Conservation (phyloP, 2,329 filamentous ascomycete species). For the Cladophialophora chaetospira region DNA sequence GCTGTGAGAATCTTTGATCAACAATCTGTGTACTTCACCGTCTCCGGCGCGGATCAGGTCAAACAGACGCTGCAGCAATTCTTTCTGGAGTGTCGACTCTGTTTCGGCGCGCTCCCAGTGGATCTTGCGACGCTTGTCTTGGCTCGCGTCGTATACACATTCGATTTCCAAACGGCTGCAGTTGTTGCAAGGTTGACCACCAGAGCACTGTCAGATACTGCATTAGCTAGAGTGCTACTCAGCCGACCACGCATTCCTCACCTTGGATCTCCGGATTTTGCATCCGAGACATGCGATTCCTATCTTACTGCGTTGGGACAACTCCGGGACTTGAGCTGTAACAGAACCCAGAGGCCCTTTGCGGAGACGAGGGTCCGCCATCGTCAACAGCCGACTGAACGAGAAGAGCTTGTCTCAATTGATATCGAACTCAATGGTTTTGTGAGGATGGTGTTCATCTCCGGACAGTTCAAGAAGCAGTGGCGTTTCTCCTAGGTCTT, state of each 20-base stretch:
- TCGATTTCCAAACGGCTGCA: conserved; percentile 11
- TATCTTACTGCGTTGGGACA: neutral
- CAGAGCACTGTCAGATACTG: conserved; percentile 12
- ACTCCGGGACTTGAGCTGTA: no score
- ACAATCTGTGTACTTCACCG: neutral
- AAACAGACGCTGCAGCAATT: conserved; percentile 11
- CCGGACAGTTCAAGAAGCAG: no score
- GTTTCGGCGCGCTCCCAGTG: conserved; percentile 16
- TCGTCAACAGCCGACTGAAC: no score
- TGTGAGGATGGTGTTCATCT: no score
- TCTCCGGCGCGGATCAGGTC: conserved; percentile 2
- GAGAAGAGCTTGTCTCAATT: no score
- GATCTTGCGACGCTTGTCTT: conserved; percentile 16
- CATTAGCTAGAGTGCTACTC: no score
- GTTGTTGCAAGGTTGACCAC: conserved; percentile 9
- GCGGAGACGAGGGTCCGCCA: neutral
- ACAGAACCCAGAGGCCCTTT: no score
- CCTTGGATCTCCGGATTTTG: conserved; percentile 16
- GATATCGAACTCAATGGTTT: no score
- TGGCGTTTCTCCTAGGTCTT: no score
- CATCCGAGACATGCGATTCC: conserved; percentile 13
- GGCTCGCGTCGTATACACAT: conserved; percentile 14
- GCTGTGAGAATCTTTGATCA: conserved; percentile 1
- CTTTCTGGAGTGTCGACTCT: conserved; percentile 11
- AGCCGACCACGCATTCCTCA: no score